phyloP scores from a whole-genome alignment of 441 rosid species.

The Kokia cookei region DNA sequence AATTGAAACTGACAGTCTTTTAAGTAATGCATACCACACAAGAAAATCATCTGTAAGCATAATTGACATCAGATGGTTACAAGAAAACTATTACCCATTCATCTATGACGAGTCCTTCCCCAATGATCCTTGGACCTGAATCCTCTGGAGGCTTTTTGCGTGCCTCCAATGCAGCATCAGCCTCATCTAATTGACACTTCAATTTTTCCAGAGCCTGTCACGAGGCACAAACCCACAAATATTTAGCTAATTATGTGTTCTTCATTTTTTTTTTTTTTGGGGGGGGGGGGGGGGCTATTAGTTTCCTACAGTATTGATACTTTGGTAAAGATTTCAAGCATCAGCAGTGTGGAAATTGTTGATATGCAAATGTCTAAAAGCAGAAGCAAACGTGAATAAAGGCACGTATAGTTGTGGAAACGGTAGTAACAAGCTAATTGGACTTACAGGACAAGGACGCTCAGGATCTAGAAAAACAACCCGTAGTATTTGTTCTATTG shows the following conservation, averaged over 20 bases:
- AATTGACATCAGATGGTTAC: no score
- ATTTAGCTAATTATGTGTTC: not conserved
- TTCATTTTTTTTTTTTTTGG: not conserved
- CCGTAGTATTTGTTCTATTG: conserved; percentile 52
- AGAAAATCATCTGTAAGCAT: not conserved
- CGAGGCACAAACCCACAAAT: not conserved
- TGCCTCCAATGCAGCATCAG: conserved; percentile 39
- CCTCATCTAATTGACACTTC: conserved; percentile 37
- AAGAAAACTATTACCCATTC: conserved; percentile 57
- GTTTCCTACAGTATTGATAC: not conserved
- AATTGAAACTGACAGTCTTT: not conserved
- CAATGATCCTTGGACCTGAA: conserved; percentile 52
- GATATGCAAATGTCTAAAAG: not conserved
- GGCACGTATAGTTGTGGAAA: not conserved
- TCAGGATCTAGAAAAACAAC: conserved; percentile 58
- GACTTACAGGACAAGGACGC: conserved; percentile 55
- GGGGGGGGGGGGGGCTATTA: not conserved
- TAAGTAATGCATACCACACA: not conserved
- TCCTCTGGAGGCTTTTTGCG: conserved; percentile 38
- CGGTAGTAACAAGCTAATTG: not conserved
- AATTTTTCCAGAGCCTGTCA: conserved; percentile 29
- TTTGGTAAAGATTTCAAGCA: not conserved
- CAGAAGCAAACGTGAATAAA: not conserved
- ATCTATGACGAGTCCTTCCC: conserved; percentile 80
- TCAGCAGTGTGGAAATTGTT: not conserved